phyloP scores from a whole-genome alignment of 2,329 filamentous ascomycete genomes.

The Cladosporium sp. region DNA sequence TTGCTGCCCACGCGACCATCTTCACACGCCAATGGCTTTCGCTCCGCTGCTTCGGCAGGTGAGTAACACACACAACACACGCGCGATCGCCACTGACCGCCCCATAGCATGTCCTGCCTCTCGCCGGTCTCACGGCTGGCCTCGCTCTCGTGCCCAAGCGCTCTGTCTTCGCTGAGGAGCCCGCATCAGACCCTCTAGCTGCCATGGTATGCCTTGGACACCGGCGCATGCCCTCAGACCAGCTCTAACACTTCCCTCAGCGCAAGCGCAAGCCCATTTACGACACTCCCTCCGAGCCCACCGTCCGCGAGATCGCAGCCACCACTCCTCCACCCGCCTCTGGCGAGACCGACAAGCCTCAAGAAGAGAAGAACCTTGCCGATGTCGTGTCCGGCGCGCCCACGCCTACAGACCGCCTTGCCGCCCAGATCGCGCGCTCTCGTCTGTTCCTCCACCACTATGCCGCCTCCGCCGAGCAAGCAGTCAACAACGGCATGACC shows the following conservation, averaged over 20 bases:
- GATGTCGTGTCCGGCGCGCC: constrained; percentile 43
- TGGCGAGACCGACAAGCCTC: constrained; percentile 30
- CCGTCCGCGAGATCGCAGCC: constrained; percentile 34
- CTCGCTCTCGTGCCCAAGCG: constrained; percentile 45
- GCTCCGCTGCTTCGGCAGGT: constrained; percentile 51
- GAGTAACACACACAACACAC: constrained; percentile 18
- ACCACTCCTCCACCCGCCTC: constrained; percentile 35
- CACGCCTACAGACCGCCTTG: constrained; percentile 85
- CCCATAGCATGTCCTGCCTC: constrained; percentile 46
- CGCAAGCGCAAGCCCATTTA: constrained; percentile 65
- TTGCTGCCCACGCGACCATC: constrained; percentile 16
- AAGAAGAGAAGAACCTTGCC: constrained; percentile 23
- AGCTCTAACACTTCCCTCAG: constrained; percentile 16
- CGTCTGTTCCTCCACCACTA: constrained; percentile 77
- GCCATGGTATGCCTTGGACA: constrained; percentile 21
- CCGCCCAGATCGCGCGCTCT: constrained; percentile 71
- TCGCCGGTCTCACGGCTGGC: constrained; percentile 43
- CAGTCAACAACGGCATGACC: constrained; percentile 77
- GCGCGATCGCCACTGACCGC: constrained; percentile 16
- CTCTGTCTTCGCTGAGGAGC: constrained; percentile 47
- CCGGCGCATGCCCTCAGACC: too few species aligned
- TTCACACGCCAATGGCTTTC: constrained; percentile 46
- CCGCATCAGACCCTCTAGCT: constrained; percentile 25
- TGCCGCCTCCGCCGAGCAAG: constrained; percentile 70
- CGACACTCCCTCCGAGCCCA: constrained; percentile 53